Conservation (phyloP, 164 flowering plant species). For the Magnolia changhungtana region DNA sequence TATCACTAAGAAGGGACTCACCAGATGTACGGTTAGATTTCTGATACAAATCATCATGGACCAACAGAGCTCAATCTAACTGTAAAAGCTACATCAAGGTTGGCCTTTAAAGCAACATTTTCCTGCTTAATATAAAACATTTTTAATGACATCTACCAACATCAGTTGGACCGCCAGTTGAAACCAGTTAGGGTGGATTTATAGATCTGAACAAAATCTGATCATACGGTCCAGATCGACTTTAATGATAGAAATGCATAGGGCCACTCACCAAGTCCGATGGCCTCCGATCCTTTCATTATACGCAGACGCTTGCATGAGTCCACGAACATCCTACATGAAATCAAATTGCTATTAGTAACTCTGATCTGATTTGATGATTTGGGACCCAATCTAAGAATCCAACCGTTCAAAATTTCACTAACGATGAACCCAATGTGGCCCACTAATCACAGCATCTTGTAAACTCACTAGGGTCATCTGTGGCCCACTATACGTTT, state of each 20-base stretch:
- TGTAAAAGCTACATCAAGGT: too few species aligned
- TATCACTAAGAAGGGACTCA: too few species aligned
- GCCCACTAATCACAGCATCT: not conserved
- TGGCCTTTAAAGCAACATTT: too few species aligned
- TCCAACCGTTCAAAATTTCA: not conserved
- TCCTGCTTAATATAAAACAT: not conserved
- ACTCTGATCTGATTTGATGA: not conserved
- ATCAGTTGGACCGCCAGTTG: not conserved
- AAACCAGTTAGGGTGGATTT: not conserved
- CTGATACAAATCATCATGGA: not conserved
- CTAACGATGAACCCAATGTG: not conserved
- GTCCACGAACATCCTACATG: constrained; percentile 42
- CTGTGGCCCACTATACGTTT: not conserved
- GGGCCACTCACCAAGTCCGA: constrained; percentile 37
- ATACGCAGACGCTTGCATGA: constrained; percentile 49
- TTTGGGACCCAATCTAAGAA: too few species aligned
- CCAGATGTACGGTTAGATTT: not conserved
- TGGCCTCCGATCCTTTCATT: constrained; percentile 48
- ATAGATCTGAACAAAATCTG: not conserved
- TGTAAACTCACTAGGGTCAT: not conserved
- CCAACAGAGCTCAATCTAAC: too few species aligned
- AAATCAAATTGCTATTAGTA: not conserved
- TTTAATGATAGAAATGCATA: not conserved
- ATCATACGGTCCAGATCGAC: not conserved
- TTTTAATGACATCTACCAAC: not conserved